Evolutionary conservation across 495 filamentous ascomycete species (phyloP).

Genomic region (Aspergillus nanangensis): DNA sequence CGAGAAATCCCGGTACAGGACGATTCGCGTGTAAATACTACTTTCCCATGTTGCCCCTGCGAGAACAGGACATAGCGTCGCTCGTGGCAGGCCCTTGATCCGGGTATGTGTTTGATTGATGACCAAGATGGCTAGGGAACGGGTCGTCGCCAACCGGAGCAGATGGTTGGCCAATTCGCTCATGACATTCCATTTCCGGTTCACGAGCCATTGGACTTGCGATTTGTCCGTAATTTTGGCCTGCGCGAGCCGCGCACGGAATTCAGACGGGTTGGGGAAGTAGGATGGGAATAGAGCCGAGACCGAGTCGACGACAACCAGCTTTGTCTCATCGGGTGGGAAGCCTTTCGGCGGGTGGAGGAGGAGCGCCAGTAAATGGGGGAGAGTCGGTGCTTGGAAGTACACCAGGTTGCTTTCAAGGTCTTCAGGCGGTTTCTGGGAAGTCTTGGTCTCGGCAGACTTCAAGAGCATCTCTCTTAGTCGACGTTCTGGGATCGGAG

Average conservation of each 20-base stretch:
- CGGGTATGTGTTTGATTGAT: slow-evolving; percentile 70
- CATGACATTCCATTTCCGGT: slow-evolving; percentile 59
- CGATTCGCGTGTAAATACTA: slow-evolving; percentile 59
- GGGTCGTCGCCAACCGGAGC: slow-evolving; percentile 62
- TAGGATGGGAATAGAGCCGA: slow-evolving; percentile 70
- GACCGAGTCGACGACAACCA: slow-evolving; percentile 75
- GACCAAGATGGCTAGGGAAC: slow-evolving; percentile 62
- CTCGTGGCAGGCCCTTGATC: slow-evolving; percentile 48
- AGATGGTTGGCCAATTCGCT: slow-evolving; percentile 53
- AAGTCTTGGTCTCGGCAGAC: slow-evolving; percentile 1
- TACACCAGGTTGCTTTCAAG: slow-evolving; percentile 36
- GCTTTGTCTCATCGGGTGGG: slow-evolving; percentile 52
- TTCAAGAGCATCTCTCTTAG: slow-evolving; percentile 31
- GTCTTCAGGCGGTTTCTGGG: slow-evolving; percentile 7
- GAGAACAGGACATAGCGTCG: slow-evolving; percentile 68
- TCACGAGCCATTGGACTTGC: slow-evolving; percentile 50
- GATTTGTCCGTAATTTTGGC: slow-evolving; percentile 28
- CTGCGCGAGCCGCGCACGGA: slow-evolving; percentile 27
- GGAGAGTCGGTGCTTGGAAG: slow-evolving; percentile 50
- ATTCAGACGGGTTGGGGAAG: slow-evolving; percentile 52
- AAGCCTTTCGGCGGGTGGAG: slow-evolving; percentile 55
- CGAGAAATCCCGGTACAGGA: slow-evolving; percentile 62
- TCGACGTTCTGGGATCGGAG: slow-evolving; percentile 35
- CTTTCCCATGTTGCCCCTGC: slow-evolving; percentile 66
- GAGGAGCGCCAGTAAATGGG: slow-evolving; percentile 74